Evolutionary conservation across 1,284 basidiomycete genomes (phyloP), one percentile per base, ranked within the genome.

Genomic region (Apiotrichum brassicae): DNA sequence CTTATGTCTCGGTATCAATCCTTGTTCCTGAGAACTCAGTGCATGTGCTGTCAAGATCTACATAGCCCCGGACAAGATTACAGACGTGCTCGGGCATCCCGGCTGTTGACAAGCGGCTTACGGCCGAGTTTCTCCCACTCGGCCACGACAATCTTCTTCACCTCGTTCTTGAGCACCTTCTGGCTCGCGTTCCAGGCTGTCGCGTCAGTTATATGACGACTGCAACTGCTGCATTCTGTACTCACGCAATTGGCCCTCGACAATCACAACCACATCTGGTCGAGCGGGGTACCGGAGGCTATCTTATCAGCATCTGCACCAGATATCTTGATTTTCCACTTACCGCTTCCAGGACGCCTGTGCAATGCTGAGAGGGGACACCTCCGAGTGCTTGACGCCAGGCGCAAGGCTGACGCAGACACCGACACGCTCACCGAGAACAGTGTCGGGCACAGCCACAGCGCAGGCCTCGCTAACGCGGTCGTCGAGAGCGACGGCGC

Each of bases 361-460:
- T 16, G 37, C 22, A 19, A 56, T 49, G 36, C 44, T 46, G 20
- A 44, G 33, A 1, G 47, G 36, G 0, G 54, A 49, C 0, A 50
- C 49, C 6, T 66, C 65, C 3, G 64, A 33, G 34, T 33, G 57
- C 1, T 20, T 18, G 14, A 40, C 38, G 0, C 56, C 57, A 2
- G 49, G 40, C 1, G 60, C 58, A 1, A 71, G 59, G 6, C 56
- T 53, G 3, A 71, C 64, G 13, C 60, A 51, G 0, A 59, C 59
- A 0, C 65, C 68, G 7, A 71, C 66, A 5, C 60, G 54, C 51
- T 71, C 70, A 11, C 70, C 68, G 3, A 70, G 50, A 14, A 56
- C 39, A 11, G 46, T 32, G 32, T 63, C 57, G 3, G 70, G 70
- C 0, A 71, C 56, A 1, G 66, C 53, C 3, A 71, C 56, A 6